These are phyloP conservation scores for Pyrus hybrid DNA, from an alignment of 331 rosid genomes.

Conservation along the genomic window DNA sequence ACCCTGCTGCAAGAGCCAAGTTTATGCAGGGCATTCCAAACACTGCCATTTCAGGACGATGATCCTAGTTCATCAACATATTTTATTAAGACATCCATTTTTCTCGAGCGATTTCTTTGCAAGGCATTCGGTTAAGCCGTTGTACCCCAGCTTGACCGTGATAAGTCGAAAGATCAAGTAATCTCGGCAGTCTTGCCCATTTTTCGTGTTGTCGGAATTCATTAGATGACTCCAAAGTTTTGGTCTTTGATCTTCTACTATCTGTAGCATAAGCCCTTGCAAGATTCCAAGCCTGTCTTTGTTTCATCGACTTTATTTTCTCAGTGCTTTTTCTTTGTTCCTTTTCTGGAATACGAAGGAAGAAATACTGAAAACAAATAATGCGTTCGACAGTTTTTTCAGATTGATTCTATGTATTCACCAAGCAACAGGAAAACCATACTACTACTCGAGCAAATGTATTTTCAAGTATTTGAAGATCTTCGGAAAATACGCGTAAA, in stretches of 20 bases:
- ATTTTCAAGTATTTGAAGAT: too few species aligned
- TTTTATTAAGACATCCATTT: slow-evolving; percentile 11
- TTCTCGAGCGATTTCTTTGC: slow-evolving; percentile 5
- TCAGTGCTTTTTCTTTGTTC: neutral
- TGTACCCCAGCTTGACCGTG: neutral
- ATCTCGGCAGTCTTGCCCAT: neutral
- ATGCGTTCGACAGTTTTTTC: neutral
- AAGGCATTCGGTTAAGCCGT: slow-evolving; percentile 6
- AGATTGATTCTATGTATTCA: neutral
- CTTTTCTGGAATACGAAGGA: neutral
- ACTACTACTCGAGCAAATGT: neutral
- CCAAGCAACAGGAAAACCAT: neutral
- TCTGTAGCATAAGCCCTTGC: slow-evolving; percentile 1
- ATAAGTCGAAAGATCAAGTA: neutral
- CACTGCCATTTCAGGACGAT: slow-evolving; percentile 18
- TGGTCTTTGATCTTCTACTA: neutral
- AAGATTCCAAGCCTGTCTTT: slow-evolving; percentile 2
- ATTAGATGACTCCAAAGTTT: neutral
- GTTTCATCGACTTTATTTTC: neutral
- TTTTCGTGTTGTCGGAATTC: slow-evolving; percentile 12
- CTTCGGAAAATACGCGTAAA: too few species aligned
- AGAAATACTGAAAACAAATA: neutral
- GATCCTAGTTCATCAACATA: slow-evolving; percentile 5
- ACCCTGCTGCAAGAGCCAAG: slow-evolving; percentile 40
- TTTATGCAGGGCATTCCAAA: slow-evolving; percentile 78